phyloP scores from a whole-genome alignment of 2,329 filamentous ascomycete species.

The Graphium sp. region DNA sequence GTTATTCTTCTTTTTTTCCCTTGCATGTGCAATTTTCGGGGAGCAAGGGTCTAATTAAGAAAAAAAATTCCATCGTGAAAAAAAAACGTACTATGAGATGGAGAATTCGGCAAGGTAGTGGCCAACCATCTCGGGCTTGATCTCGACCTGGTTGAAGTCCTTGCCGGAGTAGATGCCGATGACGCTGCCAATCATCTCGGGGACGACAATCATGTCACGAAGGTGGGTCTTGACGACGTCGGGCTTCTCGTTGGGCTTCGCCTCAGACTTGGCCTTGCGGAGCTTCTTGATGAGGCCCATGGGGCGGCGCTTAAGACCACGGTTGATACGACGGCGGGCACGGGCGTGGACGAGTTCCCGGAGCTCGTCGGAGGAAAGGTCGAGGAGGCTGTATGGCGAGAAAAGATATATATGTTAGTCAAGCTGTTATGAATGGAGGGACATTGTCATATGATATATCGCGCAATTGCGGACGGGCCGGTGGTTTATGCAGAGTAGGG shows the following conservation, averaged over 20 bases:
- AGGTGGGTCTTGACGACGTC: slow-evolving; percentile 98
- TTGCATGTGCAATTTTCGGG: no score
- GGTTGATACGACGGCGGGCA: slow-evolving; percentile 98
- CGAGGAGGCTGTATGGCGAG: slow-evolving; percentile 60
- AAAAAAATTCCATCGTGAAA: no score
- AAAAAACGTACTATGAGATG: slow-evolving; percentile 83
- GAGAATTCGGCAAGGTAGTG: slow-evolving; percentile 99
- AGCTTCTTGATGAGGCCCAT: slow-evolving; percentile 99
- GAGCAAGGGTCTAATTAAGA: no score
- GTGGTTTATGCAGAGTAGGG: background rate
- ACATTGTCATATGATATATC: background rate
- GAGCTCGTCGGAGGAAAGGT: slow-evolving; percentile 96
- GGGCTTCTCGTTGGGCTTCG: slow-evolving; percentile 99
- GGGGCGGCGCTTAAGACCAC: slow-evolving; percentile 98
- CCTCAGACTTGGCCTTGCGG: slow-evolving; percentile 97
- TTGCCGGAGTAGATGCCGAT: slow-evolving; percentile 99
- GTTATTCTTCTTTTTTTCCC: no score
- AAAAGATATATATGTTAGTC: no score
- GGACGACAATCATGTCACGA: slow-evolving; percentile 99
- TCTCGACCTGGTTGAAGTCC: slow-evolving; percentile 99
- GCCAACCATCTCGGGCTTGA: slow-evolving; percentile 99
- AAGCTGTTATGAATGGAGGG: no score
- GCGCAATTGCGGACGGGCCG: background rate
- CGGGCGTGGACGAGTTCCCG: slow-evolving; percentile 98
- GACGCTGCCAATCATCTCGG: slow-evolving; percentile 98